Percentiles rank a stretch among this genome's conserved stretches.
phyloP scores from a whole-genome alignment of 2,329 filamentous ascomycete genomes.

The Drechslerella dactyloides region DNA sequence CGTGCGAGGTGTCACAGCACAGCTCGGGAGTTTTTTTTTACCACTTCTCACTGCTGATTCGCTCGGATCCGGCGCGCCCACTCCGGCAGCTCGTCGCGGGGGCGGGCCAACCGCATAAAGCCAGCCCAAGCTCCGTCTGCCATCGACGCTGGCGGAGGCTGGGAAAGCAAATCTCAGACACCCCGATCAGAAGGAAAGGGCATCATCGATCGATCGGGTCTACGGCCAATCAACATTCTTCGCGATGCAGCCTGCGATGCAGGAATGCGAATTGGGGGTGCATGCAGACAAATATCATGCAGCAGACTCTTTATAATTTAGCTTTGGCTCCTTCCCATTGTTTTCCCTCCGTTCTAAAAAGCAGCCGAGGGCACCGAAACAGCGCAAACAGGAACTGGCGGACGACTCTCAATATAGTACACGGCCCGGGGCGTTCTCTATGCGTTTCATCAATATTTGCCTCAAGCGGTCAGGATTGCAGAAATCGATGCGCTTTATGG shows the following conservation, averaged over 20 bases:
- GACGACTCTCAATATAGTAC: not conserved
- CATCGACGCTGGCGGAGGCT: not conserved
- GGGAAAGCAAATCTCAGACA: not conserved
- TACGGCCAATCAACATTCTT: too few species aligned
- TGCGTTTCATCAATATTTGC: not conserved
- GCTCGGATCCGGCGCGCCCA: slow-evolving; percentile 9
- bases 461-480: not conserved
- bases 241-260: too few species aligned
- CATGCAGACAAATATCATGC: too few species aligned
- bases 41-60: slow-evolving; percentile 3
- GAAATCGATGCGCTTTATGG: not conserved
- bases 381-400: not conserved
- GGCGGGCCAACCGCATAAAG: not conserved
- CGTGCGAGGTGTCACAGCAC: slow-evolving; percentile 9
- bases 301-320: too few species aligned
- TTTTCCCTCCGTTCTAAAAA: too few species aligned
- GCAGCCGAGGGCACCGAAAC: not conserved
- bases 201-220: too few species aligned
- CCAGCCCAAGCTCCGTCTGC: not conserved
- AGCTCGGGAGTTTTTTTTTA: slow-evolving; percentile 8
- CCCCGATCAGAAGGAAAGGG: too few species aligned
- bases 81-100: not conserved
- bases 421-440: not conserved
- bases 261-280: too few species aligned
- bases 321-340: too few species aligned